Evolutionary conservation across 768 basidiomycete genomes (phyloP).

Genomic region (Mrakia gelida): DNA sequence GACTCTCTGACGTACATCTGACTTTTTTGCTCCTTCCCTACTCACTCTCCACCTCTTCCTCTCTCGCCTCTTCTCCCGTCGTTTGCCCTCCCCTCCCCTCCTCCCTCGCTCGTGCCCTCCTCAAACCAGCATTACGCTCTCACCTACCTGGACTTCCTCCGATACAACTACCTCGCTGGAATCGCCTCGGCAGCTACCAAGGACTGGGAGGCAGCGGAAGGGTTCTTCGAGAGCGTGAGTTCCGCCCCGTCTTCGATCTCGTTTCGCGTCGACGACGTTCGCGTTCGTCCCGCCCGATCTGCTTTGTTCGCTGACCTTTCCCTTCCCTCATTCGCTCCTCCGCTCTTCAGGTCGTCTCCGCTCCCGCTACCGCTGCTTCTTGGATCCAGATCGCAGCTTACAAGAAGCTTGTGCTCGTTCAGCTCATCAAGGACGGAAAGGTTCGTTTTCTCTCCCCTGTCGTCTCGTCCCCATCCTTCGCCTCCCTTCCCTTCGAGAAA

Average conservation of each 20-base stretch:
- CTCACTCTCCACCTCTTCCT: no score
- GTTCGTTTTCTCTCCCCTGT: slow-evolving; percentile 46
- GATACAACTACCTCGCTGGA: slow-evolving; percentile 81
- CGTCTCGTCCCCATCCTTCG: neutral
- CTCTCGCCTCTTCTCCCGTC: no score
- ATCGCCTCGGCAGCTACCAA: slow-evolving; percentile 62
- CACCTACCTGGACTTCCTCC: slow-evolving; percentile 69
- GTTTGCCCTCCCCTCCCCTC: neutral
- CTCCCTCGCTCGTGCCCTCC: neutral
- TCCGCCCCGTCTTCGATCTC: slow-evolving; percentile 31
- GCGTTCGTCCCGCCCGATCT: neutral
- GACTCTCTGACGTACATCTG: no score
- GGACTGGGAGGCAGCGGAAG: slow-evolving; percentile 64
- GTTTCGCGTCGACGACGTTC: neutral
- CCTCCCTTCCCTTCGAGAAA: neutral
- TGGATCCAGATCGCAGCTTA: slow-evolving; percentile 78
- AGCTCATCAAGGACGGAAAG: slow-evolving; percentile 72
- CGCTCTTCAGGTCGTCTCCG: slow-evolving; percentile 47
- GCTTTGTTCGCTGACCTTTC: slow-evolving; percentile 36
- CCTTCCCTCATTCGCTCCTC: neutral
- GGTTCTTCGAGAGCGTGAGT: slow-evolving; percentile 75
- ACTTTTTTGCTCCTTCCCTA: no score
- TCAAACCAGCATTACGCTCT: slow-evolving; percentile 50
- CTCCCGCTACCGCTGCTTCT: slow-evolving; percentile 52
- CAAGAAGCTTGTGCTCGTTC: slow-evolving; percentile 75